These are phyloP conservation scores for Coffea humblotiana DNA, from an alignment of 305 asterid genomes.

Conservation along the genomic window DNA sequence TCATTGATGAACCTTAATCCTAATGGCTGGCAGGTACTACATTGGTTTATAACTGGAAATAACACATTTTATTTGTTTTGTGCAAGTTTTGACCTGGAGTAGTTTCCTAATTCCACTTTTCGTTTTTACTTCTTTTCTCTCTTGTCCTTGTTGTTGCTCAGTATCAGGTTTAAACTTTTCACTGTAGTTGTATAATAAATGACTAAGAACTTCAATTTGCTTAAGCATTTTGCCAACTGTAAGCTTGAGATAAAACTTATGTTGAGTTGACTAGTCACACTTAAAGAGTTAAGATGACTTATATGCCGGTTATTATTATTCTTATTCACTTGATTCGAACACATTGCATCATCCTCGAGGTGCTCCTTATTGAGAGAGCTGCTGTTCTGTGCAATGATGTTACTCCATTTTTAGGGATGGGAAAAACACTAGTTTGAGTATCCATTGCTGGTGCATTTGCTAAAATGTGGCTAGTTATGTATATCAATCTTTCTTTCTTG, in stretches of 20 bases:
- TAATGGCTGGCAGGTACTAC: slow-evolving; percentile 85
- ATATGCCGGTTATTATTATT: no score
- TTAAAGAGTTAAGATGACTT: background rate
- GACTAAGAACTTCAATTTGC: background rate
- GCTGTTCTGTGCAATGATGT: background rate
- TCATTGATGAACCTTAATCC: slow-evolving; percentile 90
- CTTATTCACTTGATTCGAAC: background rate
- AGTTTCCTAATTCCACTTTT: background rate
- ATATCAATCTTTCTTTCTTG: background rate
- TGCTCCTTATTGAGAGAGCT: background rate
- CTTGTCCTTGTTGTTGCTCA: background rate
- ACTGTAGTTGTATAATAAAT: background rate
- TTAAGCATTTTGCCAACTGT: background rate
- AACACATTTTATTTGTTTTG: background rate
- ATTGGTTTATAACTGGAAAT: background rate
- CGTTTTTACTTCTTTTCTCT: background rate
- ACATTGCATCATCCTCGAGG: background rate
- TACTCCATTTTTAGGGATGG: background rate
- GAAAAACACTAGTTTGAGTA: no score
- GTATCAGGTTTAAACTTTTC: background rate
- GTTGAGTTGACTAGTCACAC: background rate
- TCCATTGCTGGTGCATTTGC: background rate
- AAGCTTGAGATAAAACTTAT: background rate
- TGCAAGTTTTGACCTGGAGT: background rate
- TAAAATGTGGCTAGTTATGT: background rate